Evolutionary conservation across 148 eudicot species (phyloP), one percentile per base, ranked within the genome.

Genomic region (Nyssa sinensis): DNA sequence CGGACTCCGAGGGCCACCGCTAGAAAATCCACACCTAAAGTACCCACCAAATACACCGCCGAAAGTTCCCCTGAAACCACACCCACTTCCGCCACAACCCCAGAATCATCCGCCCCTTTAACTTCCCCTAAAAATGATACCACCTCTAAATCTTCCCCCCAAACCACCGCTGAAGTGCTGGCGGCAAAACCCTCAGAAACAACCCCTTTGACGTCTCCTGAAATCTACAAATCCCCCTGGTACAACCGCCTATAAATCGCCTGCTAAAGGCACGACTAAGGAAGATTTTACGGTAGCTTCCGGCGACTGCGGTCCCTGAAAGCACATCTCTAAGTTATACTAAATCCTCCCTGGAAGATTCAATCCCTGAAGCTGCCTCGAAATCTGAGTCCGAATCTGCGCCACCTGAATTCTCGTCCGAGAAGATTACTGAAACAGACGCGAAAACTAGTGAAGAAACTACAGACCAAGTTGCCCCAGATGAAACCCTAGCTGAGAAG

Each of bases 1-100:
- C 75, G 82, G 16, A 37, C 73, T 28, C 16, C 69, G 32, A 78
- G 79, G 33, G 25, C 72, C 64, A 49, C 79, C 51, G 68, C 69
- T 59, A 70, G 79, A 1, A 75, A 72, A 44, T 64, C 82, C 34
- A 53, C 47, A 1, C 67, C 27, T n/a, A 27, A 19, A 7, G 32
- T 28, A 31, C 10, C 64, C 27, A 13, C 64, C 25, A 28, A 61
- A 61, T 61, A 16, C 64, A 34, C 44, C 24, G 27, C 44, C 31
- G 47, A 31, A 16, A 11, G 21, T 33, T 34, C 24, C 37, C 37
- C 24, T 32, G 24, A 13, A 63, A 30, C 67, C 17, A 12, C 67
- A n/a, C 17, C 3, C 59, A 29, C 29, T 57, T 0, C 28, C 75
- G n/a, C 3, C 58, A 30, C 58, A 21, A 7, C 78, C 28, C 29